A percentile compares a stretch with the other conserved stretches of the same genome.
These are phyloP conservation scores for Urostyla sp. DNA, from an alignment of 73 alveolate genomes.

Conservation along the genomic window DNA sequence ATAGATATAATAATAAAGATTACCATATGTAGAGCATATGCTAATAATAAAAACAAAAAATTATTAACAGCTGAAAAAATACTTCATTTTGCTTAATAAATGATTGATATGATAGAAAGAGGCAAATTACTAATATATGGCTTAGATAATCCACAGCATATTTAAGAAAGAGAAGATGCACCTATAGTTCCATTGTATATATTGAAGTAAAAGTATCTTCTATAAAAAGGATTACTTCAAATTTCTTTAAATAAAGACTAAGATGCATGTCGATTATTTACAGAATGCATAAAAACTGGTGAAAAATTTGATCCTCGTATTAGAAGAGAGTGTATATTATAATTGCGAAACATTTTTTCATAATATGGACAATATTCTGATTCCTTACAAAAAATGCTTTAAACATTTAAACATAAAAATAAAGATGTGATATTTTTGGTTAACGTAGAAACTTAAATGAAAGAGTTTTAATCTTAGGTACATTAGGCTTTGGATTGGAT, in stretches of 20 bases:
- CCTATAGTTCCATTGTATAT: slow-evolving; percentile 20
- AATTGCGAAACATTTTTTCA: slow-evolving; percentile 13
- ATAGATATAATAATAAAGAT: slow-evolving; percentile 47
- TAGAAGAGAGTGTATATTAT: slow-evolving; percentile 37
- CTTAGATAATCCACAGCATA: neutral
- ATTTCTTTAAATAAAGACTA: slow-evolving; percentile 1
- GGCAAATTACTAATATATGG: slow-evolving; percentile 3
- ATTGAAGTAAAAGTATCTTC: slow-evolving; percentile 19
- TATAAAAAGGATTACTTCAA: slow-evolving; percentile 35
- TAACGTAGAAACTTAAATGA: slow-evolving; percentile 37
- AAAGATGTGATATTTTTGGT: slow-evolving; percentile 64
- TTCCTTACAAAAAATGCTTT: slow-evolving; percentile 18
- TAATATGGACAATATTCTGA: neutral
- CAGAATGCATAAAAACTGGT: slow-evolving; percentile 23
- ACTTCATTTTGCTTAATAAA: slow-evolving; percentile 18
- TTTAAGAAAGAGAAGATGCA: slow-evolving; percentile 36
- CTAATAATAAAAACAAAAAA: slow-evolving; percentile 29
- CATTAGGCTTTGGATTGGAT: neutral
- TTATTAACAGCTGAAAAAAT: slow-evolving; percentile 50
- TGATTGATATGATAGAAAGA: slow-evolving; percentile 33
- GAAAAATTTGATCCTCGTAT: slow-evolving; percentile 56
- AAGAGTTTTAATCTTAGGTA: slow-evolving; percentile 5
- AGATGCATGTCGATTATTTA: slow-evolving; percentile 33
- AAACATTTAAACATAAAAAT: slow-evolving; percentile 38
- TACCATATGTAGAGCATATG: slow-evolving; percentile 42